Evolutionary conservation across 2,329 filamentous ascomycete species (phyloP), one percentile per base, ranked within the genome.

Genomic region (Fusarium chaquense): DNA sequence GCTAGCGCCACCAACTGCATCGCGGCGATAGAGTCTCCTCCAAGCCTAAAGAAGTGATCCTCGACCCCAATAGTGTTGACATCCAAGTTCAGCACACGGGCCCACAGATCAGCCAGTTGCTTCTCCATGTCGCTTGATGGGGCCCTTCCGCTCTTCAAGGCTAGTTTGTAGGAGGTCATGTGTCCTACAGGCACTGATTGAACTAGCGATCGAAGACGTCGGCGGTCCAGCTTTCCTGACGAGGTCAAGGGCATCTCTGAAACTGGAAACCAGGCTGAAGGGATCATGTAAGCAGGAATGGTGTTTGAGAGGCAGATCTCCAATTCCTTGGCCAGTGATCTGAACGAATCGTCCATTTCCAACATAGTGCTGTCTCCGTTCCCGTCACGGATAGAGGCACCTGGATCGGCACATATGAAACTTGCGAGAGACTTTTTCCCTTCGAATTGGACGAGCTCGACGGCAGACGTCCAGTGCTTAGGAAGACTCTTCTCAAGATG

Each of bases 21-120:
- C 2, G 73, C 71, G 0, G 59, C 52, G 3, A 76, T 71, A 0
- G 75, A 76, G 53, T 76, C 75, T 2, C 84, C 83, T 1, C 83
- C 83, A 6, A 84, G 78, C 0, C 75, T 77, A 64, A 85, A 81
- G 77, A 85, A 85, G 66, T 79, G 79, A 67, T 82, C 81, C 1
- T 71, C 36, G 1, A 70, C 65, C 18, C 69, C 69, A 1, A 71
- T 72, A 2, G 51, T 49, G 0, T 32, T 36, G 12, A 24, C 26
- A 3, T 71, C 57, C 2, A 71, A 35, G 8, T 51, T 6, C 0
- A 71, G 43, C n/a, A 72, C 38, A 1, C 53, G 49, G 18, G 69
- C 69, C 69, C 69, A 71, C 58, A 71, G 71, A 5, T 1, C 1
- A 24, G 68, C 65, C 4, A 71, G 2, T 2, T 66, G 43, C 15